A percentile compares a stretch with the other conserved stretches of the same genome.
These are phyloP conservation scores for Pleoardoris graminearum DNA, from an alignment of 2,329 filamentous ascomycete species.

Conservation along the genomic window DNA sequence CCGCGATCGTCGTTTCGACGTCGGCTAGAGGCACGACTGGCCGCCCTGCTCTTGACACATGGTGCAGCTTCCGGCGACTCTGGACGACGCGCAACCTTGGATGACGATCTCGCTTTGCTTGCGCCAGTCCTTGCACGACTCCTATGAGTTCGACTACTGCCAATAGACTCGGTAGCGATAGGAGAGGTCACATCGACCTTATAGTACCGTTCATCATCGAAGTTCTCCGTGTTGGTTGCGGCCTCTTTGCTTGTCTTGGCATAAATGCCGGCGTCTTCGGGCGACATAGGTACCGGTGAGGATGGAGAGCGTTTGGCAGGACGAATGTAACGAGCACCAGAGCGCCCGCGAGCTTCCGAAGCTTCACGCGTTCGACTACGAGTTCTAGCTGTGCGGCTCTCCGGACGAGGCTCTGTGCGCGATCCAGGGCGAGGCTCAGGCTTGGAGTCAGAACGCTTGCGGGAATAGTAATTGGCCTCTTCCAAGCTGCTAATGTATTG, in stretches of 20 bases:
- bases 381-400: conserved; percentile 49
- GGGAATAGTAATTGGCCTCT: conserved; percentile 66
- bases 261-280: conserved; percentile 66
- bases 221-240: conserved; percentile 50
- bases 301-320: conserved; percentile 85
- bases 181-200: conserved; percentile 45
- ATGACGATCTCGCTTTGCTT: conserved; percentile 43
- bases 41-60: conserved; percentile 33
- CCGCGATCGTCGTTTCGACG: conserved; percentile 39
- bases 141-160: conserved; percentile 40
- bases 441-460: conserved; percentile 44
- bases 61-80: conserved; percentile 42
- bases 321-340: conserved; percentile 68
- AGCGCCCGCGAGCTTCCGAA: conserved; percentile 73
- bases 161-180: conserved; percentile 42
- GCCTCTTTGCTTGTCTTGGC: conserved; percentile 51
- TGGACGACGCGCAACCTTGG: conserved; percentile 37
- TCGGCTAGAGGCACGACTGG: conserved; percentile 44
- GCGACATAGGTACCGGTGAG: conserved; percentile 92
- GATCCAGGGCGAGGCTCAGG: conserved; percentile 53
- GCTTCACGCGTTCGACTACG: conserved; percentile 57
- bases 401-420: conserved; percentile 29
- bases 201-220: conserved; percentile 55
- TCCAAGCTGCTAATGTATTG: conserved; percentile 88
- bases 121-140: conserved; percentile 38